These are phyloP conservation scores for Biscogniauxia mediterranea DNA, from an alignment of 2,329 filamentous ascomycete species.

Conservation along the genomic window DNA sequence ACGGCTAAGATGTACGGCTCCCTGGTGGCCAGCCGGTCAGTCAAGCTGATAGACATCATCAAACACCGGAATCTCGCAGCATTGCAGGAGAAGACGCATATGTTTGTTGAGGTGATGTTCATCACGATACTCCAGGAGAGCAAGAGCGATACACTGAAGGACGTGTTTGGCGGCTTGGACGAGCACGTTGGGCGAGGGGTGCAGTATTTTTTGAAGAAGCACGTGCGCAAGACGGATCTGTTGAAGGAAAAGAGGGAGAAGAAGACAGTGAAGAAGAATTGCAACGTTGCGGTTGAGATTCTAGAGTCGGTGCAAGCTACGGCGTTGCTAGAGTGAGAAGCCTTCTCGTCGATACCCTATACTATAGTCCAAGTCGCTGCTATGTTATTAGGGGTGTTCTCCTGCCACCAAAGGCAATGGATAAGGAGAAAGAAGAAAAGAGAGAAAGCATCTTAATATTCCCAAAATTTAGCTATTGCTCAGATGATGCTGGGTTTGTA, in stretches of 20 bases:
- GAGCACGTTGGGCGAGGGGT: conserved; percentile 71
- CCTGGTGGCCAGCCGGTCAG: conserved; percentile 45
- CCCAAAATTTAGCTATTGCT: too few species aligned
- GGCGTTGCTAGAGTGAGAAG: conserved; percentile 13
- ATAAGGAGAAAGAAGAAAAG: too few species aligned
- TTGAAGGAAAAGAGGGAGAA: conserved; percentile 47
- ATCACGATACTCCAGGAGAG: conserved; percentile 71
- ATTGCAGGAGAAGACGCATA: conserved; percentile 70
- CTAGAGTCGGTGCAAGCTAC: conserved; percentile 31
- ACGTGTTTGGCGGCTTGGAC: conserved; percentile 64
- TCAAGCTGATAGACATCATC: conserved; percentile 47
- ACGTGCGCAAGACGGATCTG: conserved; percentile 64
- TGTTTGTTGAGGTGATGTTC: conserved; percentile 78
- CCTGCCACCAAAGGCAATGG: too few species aligned
- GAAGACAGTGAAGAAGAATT: conserved; percentile 47
- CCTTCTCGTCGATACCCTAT: background rate
- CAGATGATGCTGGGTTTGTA: too few species aligned
- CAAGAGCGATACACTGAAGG: conserved; percentile 56
- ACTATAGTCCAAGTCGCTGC: too few species aligned
- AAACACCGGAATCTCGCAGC: conserved; percentile 77
- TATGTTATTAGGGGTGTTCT: too few species aligned
- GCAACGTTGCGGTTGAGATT: conserved; percentile 41
- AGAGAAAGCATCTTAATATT: too few species aligned
- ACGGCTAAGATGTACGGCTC: conserved; percentile 55
- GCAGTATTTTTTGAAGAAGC: conserved; percentile 76